A percentile compares a stretch with the other conserved stretches of the same genome.
These are phyloP conservation scores for Coemansia sp. DNA, from an alignment of 192 early-diverging fungal genomes.

Conservation along the genomic window DNA sequence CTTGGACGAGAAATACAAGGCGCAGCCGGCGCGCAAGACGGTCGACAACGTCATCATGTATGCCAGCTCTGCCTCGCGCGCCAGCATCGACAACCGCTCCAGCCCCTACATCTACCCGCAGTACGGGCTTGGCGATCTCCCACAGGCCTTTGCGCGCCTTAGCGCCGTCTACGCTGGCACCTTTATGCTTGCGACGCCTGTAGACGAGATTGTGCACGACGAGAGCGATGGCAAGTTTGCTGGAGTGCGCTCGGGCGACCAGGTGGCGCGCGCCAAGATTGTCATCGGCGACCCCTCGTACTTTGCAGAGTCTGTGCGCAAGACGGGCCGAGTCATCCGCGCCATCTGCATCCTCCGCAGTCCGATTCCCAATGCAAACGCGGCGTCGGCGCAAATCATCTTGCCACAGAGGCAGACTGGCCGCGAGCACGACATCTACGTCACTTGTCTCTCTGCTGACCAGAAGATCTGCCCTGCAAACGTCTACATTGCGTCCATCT, in stretches of 20 bases:
- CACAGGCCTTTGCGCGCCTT: slow-evolving; percentile 96
- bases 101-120: slow-evolving; percentile 98
- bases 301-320: slow-evolving; percentile 78
- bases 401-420: slow-evolving; percentile 97
- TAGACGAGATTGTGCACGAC: slow-evolving; percentile 87
- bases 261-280: slow-evolving; percentile 78
- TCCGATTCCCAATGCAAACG: slow-evolving; percentile 87
- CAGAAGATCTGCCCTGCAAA: slow-evolving; percentile 93
- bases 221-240: slow-evolving; percentile 75
- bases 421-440: slow-evolving; percentile 95
- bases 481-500: slow-evolving; percentile 94
- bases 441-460: slow-evolving; percentile 83
- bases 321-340: slow-evolving; percentile 86
- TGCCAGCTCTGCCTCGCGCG: slow-evolving; percentile 83
- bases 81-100: slow-evolving; percentile 71
- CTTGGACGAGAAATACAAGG: slow-evolving; percentile 83
- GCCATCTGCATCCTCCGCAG: slow-evolving; percentile 94
- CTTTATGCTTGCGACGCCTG: slow-evolving; percentile 94
- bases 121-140: slow-evolving; percentile 96
- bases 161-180: slow-evolving; percentile 99
- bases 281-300: slow-evolving; percentile 99
- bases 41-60: slow-evolving; percentile 92
- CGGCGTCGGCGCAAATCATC: slow-evolving; percentile 93
- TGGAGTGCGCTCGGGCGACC: slow-evolving; percentile 88
- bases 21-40: slow-evolving; percentile 77